These are phyloP conservation scores for Phalaenopsis equestris DNA, from an alignment of 106 monocot genomes.

Conservation along the genomic window DNA sequence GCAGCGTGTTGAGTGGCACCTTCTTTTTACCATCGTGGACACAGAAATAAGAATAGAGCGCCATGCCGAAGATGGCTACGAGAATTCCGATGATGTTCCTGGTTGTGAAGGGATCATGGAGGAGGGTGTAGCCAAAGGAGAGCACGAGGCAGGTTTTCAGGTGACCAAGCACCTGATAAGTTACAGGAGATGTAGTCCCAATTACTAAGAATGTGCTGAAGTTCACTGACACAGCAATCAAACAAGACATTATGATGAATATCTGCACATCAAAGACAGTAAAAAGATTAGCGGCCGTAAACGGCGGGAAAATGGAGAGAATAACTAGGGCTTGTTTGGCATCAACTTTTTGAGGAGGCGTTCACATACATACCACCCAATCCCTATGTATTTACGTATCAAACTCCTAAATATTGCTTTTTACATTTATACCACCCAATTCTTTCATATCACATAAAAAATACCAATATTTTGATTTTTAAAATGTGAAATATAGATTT, in stretches of 20 bases:
- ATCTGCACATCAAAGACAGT: constrained; percentile 10
- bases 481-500: no score
- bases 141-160: constrained; percentile 74
- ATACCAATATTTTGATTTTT: no score
- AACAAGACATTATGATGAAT: constrained; percentile 59
- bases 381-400: no score
- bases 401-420: no score
- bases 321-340: neutral
- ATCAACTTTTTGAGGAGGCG: neutral
- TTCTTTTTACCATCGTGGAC: constrained; percentile 47
- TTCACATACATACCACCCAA: no score
- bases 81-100: constrained; percentile 56
- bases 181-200: constrained; percentile 68
- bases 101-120: constrained; percentile 56
- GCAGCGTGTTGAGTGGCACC: constrained; percentile 8
- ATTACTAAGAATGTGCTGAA: constrained; percentile 80
- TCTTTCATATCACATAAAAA: no score
- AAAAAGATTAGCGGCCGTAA: neutral
- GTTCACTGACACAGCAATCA: constrained; percentile 71
- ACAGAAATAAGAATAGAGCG: constrained; percentile 53
- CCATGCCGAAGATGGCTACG: constrained; percentile 71
- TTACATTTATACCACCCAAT: no score
- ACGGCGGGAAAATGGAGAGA: neutral
- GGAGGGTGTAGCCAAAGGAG: constrained; percentile 50
- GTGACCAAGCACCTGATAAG: constrained; percentile 74